Conservation (phyloP, 2,329 filamentous ascomycete genomes). For the Penicillium polonicum region DNA sequence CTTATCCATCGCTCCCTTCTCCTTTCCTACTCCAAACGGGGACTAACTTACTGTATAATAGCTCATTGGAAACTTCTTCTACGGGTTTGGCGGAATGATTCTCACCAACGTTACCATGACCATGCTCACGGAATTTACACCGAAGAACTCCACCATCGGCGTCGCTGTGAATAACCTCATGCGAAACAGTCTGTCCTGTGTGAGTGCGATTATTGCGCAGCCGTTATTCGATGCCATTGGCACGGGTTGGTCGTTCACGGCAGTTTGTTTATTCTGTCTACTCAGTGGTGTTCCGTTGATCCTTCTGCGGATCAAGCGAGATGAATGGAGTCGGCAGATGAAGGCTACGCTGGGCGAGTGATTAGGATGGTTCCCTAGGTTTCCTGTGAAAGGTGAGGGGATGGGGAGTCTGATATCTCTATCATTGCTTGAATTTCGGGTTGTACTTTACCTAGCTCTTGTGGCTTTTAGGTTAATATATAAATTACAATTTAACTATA, state of each 20-base stretch:
- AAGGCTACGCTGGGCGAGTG: not conserved
- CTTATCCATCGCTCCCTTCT: not conserved
- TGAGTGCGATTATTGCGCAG: not conserved
- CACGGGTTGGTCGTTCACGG: not conserved
- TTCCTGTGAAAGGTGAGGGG: not conserved
- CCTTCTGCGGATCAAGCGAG: not conserved
- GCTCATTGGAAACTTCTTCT: not conserved
- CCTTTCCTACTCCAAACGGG: rapidly evolving
- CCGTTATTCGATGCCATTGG: not conserved
- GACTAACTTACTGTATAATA: not conserved
- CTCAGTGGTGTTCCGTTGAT: not conserved
- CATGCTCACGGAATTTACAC: not conserved
- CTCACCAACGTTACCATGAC: not conserved
- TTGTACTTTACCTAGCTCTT: too few relatives aligned
- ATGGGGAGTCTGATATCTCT: too few relatives aligned
- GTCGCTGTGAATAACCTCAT: not conserved
- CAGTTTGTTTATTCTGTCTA: not conserved
- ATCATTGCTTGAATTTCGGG: too few relatives aligned
- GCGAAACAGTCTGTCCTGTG: not conserved
- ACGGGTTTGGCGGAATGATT: not conserved
- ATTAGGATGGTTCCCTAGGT: not conserved
- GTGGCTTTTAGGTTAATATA: too few relatives aligned
- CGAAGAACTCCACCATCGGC: not conserved
- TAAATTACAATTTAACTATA: too few relatives aligned
- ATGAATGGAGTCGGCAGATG: not conserved